These are phyloP conservation scores for Mortierella claussenii DNA, from an alignment of 192 early-diverging fungal species.

Conservation along the genomic window DNA sequence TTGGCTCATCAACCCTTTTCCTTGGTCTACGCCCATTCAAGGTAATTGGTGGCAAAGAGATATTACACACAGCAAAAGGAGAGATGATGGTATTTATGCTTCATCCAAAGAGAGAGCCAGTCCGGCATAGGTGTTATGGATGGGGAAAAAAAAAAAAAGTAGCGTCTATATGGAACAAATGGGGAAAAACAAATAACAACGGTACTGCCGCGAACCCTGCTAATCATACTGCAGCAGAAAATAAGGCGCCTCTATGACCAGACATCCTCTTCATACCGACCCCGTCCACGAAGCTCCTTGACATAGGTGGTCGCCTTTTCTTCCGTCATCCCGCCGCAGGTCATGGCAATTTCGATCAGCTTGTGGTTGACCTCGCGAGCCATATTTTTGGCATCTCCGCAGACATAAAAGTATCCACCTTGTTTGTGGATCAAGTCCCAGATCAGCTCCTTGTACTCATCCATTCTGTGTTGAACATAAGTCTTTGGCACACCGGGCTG, in stretches of 20 bases:
- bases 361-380: conserved; percentile 86
- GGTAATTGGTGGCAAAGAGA: no score
- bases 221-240: no score
- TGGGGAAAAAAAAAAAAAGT: no score
- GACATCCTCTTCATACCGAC: conserved; percentile 95
- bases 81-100: no score
- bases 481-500: conserved; percentile 81
- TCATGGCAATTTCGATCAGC: conserved; percentile 75
- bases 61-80: no score
- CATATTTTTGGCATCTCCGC: conserved; percentile 98
- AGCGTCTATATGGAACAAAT: no score
- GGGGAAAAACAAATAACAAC: no score
- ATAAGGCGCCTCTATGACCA: conserved; percentile 81
- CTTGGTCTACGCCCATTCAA: no score
- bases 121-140: no score
- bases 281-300: conserved; percentile 81
- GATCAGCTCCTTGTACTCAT: conserved; percentile 77
- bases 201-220: no score
- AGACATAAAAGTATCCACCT: conserved; percentile 88
- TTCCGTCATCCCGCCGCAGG: conserved; percentile 71
- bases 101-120: no score
- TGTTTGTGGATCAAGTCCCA: conserved; percentile 84
- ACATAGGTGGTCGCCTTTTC: conserved; percentile 81
- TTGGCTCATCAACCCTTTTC: no score
- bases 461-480: conserved; percentile 94